Evolutionary conservation across 2,329 filamentous ascomycete genomes (phyloP).

Genomic region (Myriosclerotinia duriaeana): DNA sequence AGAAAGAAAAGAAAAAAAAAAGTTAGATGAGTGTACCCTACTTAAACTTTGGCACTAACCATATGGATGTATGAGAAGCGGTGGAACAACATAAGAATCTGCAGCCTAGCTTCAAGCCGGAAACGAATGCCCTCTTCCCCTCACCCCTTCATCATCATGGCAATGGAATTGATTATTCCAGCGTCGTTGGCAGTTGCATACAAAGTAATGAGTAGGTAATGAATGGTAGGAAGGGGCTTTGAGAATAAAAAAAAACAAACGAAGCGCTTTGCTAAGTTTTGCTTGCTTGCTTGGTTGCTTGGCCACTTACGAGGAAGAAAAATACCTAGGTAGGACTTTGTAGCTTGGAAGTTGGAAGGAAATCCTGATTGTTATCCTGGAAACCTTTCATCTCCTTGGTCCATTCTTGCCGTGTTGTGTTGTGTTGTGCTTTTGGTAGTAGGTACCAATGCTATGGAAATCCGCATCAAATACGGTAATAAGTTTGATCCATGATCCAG

Average conservation of each 20-base stretch:
- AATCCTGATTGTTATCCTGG: constrained; percentile 9
- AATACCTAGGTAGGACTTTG: no score
- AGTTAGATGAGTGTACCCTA: not conserved
- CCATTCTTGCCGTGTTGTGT: constrained; percentile 18
- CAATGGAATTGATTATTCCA: not conserved
- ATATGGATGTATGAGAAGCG: constrained; percentile 6
- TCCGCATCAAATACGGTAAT: constrained; percentile 1
- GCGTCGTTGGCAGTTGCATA: constrained; percentile 10
- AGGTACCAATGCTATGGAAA: constrained; percentile 5
- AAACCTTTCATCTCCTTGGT: constrained; percentile 12
- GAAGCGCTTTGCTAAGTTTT: not conserved
- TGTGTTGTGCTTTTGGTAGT: no score
- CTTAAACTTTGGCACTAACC: constrained; percentile 1
- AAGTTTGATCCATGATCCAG: not conserved
- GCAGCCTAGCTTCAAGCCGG: constrained; percentile 23
- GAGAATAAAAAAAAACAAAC: not conserved
- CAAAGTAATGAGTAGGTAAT: not conserved
- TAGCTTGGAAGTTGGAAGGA: not conserved
- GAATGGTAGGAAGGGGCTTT: constrained; percentile 3
- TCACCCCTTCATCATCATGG: constrained; percentile 4
- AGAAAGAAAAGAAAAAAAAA: not conserved
- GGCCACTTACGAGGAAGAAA: not conserved
- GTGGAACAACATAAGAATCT: constrained; percentile 18
- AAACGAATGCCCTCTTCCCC: constrained; percentile 12
- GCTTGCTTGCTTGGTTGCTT: no score